Conservation (phyloP, 257 asterid genomes). For the Solanum clarkiae region DNA sequence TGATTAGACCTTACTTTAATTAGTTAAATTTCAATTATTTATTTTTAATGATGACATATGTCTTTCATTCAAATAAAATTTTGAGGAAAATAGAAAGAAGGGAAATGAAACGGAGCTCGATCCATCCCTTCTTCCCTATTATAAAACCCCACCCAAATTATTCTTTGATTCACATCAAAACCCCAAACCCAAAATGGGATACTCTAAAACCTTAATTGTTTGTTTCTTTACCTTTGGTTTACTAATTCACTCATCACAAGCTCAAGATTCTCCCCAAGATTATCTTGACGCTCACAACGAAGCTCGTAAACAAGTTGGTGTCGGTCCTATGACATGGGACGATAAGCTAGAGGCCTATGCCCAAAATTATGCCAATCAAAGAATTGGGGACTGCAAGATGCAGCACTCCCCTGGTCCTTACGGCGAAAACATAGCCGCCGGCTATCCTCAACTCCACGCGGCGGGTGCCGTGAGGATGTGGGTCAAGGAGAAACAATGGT, state of each 20-base stretch:
- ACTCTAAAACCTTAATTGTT: neutral
- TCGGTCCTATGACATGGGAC: slow-evolving; percentile 33
- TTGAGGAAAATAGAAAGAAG: no score
- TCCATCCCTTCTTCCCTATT: neutral
- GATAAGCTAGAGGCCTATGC: slow-evolving; percentile 25
- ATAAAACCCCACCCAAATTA: neutral
- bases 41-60: no score
- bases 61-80: no score
- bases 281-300: slow-evolving; percentile 28
- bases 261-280: slow-evolving; percentile 27
- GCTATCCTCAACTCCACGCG: slow-evolving; percentile 11
- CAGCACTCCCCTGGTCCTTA: slow-evolving; percentile 22
- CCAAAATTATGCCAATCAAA: slow-evolving; percentile 19
- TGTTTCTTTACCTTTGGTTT: neutral
- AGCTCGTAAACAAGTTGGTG: slow-evolving; percentile 27
- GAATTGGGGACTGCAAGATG: slow-evolving; percentile 25
- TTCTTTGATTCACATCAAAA: neutral
- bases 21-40: no score
- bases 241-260: neutral
- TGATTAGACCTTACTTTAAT: no score
- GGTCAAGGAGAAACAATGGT: slow-evolving; percentile 20
- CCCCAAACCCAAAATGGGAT: neutral
- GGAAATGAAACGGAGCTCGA: no score
- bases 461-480: slow-evolving; percentile 17
- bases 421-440: slow-evolving; percentile 38